A percentile compares a stretch with the other conserved stretches of the same genome.
phyloP scores from a whole-genome alignment of 192 early-diverging fungal species.

The Coemansia guatemalensis region DNA sequence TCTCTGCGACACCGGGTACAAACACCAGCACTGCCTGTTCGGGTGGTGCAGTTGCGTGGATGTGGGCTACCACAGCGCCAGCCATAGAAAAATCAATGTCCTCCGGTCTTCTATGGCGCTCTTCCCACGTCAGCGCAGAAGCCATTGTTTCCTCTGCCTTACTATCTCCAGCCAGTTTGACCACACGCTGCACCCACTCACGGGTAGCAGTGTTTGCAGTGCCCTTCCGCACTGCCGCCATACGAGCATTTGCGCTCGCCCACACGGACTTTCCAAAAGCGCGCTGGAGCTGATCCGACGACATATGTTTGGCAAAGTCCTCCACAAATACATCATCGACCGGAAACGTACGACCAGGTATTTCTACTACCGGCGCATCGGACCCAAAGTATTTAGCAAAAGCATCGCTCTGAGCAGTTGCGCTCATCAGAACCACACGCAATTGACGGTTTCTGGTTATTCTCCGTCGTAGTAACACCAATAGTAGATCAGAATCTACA shows the following conservation, averaged over 20 bases:
- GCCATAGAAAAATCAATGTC: conserved; percentile 62
- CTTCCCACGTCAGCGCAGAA: conserved; percentile 26
- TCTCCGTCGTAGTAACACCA: conserved; percentile 71
- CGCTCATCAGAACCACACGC: conserved; percentile 87
- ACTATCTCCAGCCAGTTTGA: too few relatives aligned
- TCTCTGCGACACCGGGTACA: conserved; percentile 73
- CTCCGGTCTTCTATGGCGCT: conserved; percentile 3
- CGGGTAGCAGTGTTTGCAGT: too few relatives aligned
- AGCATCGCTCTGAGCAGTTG: conserved; percentile 77
- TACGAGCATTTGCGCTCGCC: conserved; percentile 7
- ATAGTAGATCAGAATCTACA: conserved; percentile 76
- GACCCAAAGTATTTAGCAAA: conserved; percentile 78
- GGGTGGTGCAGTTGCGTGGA: conserved; percentile 49
- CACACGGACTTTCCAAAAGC: conserved; percentile 11
- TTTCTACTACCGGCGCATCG: conserved; percentile 57
- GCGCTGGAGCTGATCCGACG: not conserved
- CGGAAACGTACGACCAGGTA: conserved; percentile 77
- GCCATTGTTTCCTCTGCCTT: not conserved
- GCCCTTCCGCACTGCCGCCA: not conserved
- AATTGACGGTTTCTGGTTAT: conserved; percentile 54
- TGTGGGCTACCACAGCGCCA: conserved; percentile 58
- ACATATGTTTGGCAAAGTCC: conserved; percentile 16
- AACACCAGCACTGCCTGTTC: conserved; percentile 67
- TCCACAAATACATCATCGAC: conserved; percentile 63
- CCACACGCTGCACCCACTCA: too few relatives aligned